Evolutionary conservation across 208 protist species (phyloP).

Genomic region (Trichomonas tenax): DNA sequence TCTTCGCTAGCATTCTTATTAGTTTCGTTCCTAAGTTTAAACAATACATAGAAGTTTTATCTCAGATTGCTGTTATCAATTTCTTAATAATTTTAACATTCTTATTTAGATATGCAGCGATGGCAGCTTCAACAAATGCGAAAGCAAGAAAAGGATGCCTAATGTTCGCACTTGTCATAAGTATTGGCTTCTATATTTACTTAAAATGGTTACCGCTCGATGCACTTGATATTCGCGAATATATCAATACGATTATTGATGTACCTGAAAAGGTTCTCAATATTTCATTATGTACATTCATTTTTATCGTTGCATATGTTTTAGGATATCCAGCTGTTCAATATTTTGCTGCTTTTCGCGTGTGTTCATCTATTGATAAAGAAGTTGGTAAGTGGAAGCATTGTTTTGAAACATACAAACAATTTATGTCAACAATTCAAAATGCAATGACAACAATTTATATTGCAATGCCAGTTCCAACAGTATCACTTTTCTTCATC

Average conservation of each 20-base stretch:
- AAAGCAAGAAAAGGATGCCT: neutral
- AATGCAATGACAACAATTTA: neutral
- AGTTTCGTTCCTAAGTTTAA: neutral
- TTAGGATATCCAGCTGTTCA: neutral
- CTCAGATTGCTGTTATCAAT: neutral
- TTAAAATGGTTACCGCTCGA: neutral
- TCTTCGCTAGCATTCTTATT: neutral
- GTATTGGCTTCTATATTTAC: neutral
- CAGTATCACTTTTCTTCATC: neutral
- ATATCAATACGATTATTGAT: neutral
- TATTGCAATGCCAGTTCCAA: neutral
- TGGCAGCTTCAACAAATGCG: neutral
- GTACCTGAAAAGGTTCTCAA: neutral
- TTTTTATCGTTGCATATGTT: neutral
- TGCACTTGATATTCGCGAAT: neutral
- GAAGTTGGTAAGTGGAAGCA: neutral
- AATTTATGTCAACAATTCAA: neutral
- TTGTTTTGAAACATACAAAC: neutral
- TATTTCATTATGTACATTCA: neutral
- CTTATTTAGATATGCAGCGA: neutral
- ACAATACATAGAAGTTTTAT: neutral
- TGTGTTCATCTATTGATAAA: neutral
- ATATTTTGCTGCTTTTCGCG: neutral
- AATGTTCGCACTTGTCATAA: neutral
- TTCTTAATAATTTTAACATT: neutral